Conservation (phyloP, 2,329 filamentous ascomycete species). For the Aspergillaceae sp. region DNA sequence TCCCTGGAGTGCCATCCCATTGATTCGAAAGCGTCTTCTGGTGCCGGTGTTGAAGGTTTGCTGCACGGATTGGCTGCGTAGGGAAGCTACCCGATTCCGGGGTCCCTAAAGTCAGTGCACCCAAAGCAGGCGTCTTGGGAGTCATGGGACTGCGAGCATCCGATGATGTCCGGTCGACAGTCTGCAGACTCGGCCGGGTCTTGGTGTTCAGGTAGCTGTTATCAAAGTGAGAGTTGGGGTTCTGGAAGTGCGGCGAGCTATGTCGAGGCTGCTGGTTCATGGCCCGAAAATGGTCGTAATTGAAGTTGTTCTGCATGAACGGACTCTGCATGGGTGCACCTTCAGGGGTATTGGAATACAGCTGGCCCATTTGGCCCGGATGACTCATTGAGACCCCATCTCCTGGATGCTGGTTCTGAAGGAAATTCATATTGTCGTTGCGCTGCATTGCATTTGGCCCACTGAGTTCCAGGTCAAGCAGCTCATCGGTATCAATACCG, state of each 20-base stretch:
- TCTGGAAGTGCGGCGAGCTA: constrained; percentile 27
- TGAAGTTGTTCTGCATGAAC: constrained; percentile 66
- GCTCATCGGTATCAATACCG: constrained; percentile 77
- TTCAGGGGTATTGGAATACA: constrained; percentile 86
- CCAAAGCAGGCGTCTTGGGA: constrained; percentile 72
- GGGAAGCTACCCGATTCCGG: constrained; percentile 65
- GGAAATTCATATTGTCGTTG: constrained; percentile 27
- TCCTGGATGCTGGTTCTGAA: constrained; percentile 47
- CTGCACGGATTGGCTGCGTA: constrained; percentile 67
- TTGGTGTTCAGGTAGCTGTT: constrained; percentile 55
- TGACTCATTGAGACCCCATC: constrained; percentile 53
- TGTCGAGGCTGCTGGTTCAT: constrained; percentile 47
- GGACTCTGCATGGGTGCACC: constrained; percentile 88
- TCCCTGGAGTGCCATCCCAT: constrained; percentile 81
- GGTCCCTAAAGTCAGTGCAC: constrained; percentile 61
- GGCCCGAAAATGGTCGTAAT: constrained; percentile 65
- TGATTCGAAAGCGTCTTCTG: constrained; percentile 80
- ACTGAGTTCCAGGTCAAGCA: constrained; percentile 56
- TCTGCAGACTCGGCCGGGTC: constrained; percentile 51
- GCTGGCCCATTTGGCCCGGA: constrained; percentile 58
- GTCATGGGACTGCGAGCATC: constrained; percentile 73
- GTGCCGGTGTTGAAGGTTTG: constrained; percentile 52
- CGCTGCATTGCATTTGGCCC: constrained; percentile 31
- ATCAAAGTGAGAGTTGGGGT: constrained; percentile 36
- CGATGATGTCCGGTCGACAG: constrained; percentile 64